These are phyloP conservation scores for Sphaerostilbella broomeana DNA, from an alignment of 2,329 filamentous ascomycete species.

Conservation along the genomic window DNA sequence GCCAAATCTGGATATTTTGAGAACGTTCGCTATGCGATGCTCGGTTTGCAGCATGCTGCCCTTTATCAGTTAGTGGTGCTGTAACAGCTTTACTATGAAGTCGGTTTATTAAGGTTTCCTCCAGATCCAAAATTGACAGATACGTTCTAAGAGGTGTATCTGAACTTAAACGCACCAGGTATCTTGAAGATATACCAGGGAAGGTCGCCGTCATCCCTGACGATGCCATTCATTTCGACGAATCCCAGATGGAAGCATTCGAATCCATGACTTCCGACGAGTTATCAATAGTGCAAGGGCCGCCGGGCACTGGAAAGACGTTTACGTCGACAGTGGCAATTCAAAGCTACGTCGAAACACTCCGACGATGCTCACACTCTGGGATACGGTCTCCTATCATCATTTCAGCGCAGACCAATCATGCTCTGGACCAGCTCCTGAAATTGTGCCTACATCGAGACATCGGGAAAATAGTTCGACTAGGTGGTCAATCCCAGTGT, in stretches of 20 bases:
- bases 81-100: constrained; percentile 12
- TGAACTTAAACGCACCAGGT: constrained; percentile 23
- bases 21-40: constrained; percentile 63
- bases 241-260: constrained; percentile 64
- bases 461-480: constrained; percentile 49
- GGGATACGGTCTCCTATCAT: constrained; percentile 59
- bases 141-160: constrained; percentile 49
- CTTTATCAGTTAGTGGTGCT: constrained; percentile 48
- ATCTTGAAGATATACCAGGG: constrained; percentile 18
- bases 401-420: constrained; percentile 81
- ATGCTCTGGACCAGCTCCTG: constrained; percentile 79
- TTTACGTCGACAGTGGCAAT: constrained; percentile 70
- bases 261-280: constrained; percentile 63
- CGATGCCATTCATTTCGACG: constrained; percentile 47
- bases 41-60: constrained; percentile 59
- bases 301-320: constrained; percentile 71
- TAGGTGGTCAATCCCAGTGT: constrained; percentile 64
- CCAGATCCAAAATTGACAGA: constrained; percentile 52
- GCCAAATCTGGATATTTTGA: constrained; percentile 70
- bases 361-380: constrained; percentile 40
- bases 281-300: constrained; percentile 75
- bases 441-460: constrained; percentile 46
- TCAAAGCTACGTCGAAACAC: constrained; percentile 38
- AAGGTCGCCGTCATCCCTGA: constrained; percentile 6
- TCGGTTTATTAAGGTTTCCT: not conserved